Conservation (phyloP, 306 rosid species). For the Corylus avellana region DNA sequence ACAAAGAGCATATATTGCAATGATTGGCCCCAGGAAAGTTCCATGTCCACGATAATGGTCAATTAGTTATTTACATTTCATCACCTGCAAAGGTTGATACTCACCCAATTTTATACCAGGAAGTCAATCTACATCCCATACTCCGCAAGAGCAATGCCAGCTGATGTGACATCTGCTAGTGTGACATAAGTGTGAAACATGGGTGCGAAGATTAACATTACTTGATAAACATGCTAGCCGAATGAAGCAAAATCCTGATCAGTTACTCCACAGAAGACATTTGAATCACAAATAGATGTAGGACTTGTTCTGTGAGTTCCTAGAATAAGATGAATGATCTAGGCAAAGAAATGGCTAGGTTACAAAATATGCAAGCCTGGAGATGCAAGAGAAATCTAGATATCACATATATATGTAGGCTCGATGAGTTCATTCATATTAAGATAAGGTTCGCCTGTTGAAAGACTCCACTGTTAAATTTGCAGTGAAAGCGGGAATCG, state of each 20-base stretch:
- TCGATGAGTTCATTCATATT: constrained; percentile 20
- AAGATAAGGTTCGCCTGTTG: constrained; percentile 79
- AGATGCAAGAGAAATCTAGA: constrained; percentile 18
- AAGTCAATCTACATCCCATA: background rate
- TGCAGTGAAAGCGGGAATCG: constrained; percentile 96
- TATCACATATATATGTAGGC: background rate
- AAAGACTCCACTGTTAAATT: constrained; percentile 96
- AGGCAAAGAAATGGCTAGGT: constrained; percentile 8
- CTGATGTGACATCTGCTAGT: too few species aligned
- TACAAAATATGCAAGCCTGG: constrained; percentile 13
- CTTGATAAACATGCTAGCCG: too few species aligned
- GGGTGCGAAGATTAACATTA: too few species aligned
- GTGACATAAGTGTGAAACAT: too few species aligned
- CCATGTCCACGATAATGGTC: background rate
- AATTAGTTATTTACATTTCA: background rate
- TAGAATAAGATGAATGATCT: constrained; percentile 14
- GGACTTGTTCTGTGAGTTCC: background rate
- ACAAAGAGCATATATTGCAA: background rate
- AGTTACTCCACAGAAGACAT: background rate
- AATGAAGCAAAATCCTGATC: background rate
- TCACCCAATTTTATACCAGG: background rate
- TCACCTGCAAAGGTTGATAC: background rate
- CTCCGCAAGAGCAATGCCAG: background rate
- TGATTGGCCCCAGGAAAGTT: background rate
- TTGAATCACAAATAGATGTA: background rate